These are phyloP conservation scores for Aspergillus hiratsukae DNA, from an alignment of 2,329 filamentous ascomycete species.

Conservation along the genomic window DNA sequence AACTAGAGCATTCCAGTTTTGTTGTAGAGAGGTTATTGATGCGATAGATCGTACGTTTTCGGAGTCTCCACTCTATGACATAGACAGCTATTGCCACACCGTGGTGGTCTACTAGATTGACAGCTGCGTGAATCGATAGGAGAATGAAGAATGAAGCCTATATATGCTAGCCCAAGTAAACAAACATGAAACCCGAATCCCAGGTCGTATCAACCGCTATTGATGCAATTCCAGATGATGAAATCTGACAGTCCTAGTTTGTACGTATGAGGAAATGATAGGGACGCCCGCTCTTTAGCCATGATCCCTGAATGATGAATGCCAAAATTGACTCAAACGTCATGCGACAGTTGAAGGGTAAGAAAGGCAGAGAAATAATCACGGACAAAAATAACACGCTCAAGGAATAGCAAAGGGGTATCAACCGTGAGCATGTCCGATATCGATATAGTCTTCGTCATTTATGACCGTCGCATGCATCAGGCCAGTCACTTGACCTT, in stretches of 20 bases:
- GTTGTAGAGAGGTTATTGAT: background rate
- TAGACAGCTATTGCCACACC: background rate
- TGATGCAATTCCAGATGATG: slow-evolving; percentile 24
- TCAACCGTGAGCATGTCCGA: slow-evolving; percentile 32
- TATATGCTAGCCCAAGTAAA: slow-evolving; percentile 10
- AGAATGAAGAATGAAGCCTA: background rate
- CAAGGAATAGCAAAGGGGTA: slow-evolving; percentile 19
- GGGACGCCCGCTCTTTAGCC: background rate
- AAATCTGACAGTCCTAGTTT: background rate
- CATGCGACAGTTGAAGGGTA: background rate
- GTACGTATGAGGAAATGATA: background rate
- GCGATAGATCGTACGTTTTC: background rate
- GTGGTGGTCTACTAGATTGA: background rate
- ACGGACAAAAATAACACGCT: slow-evolving; percentile 3
- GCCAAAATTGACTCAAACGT: background rate
- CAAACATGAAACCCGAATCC: slow-evolving; percentile 1
- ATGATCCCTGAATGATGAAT: background rate
- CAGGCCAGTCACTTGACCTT: slow-evolving; percentile 38
- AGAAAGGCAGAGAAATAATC: background rate
- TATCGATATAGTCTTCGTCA: slow-evolving; percentile 40
- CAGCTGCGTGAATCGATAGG: no score
- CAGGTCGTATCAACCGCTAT: slow-evolving; percentile 17
- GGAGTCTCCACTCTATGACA: background rate
- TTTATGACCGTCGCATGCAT: slow-evolving; percentile 40
- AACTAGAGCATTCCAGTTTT: background rate